Base-by-base conservation (phyloP, 495 filamentous ascomycete species). In the Hypoxylon trugodes region DNA sequence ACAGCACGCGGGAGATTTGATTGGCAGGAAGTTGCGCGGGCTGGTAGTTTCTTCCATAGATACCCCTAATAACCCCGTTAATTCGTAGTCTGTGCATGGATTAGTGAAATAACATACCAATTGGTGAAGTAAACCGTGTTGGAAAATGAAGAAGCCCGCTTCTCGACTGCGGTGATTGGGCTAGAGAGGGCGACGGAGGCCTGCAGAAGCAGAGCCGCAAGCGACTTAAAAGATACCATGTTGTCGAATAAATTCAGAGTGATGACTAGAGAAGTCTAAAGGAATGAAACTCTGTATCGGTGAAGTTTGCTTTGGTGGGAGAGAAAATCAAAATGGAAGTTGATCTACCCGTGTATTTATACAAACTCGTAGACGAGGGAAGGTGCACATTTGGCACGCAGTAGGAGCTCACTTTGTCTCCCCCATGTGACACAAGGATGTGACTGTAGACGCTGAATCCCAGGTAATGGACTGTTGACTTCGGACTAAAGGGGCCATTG, bases 1-100 rank as follows among this genome's bases (percentile, higher is more conserved):
- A 97, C 5, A 97, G 81, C 2, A 97, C 81, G 71, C 96, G 92
- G 4, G 91, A 96, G 56, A 98, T 74, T 58, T 96, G 84, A 12
- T 87, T 81, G 0, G 84, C 90, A 0, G 93, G 93, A 18, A 98
- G 80, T 66, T 94, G 86, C 52, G 90, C 83, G 1, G 91, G 90
- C 49, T 93, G 84, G 73, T 92, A 91, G 65, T 90, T 86, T 64
- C 93, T 82, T 37, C 83, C 90, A 68, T 96, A 96, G 62, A 96
- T 96, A 28, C 87, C 90, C 92, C 92, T 79, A 51, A 16, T 4
- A 5, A 7, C 24, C 4, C 8, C 30, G 50, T 70, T 47, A 75
- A 59, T 21, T 19, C 13, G 7, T n/a, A n/a, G 0, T 4, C n/a
- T 12, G 2, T 1, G n/a, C 6, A 48, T 42, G 32, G 10, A 5